A percentile compares a stretch with the other conserved stretches of the same genome.
Conservation (phyloP, 2,329 filamentous ascomycete genomes). For the Paracamarosporium sp. region DNA sequence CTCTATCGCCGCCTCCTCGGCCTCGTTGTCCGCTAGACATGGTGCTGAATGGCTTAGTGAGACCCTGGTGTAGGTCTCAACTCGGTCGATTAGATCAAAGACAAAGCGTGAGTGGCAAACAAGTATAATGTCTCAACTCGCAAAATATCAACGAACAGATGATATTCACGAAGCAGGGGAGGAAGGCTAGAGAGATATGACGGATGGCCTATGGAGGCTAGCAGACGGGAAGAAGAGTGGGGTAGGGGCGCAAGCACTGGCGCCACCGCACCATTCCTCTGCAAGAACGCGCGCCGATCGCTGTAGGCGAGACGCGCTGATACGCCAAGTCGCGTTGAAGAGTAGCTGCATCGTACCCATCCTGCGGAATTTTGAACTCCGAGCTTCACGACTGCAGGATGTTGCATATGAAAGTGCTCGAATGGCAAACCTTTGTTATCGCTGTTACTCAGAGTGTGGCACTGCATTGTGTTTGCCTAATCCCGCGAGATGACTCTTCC, state of each 20-base stretch:
- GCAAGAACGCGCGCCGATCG: neutral
- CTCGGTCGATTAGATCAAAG: neutral
- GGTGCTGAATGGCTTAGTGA: slow-evolving; percentile 1
- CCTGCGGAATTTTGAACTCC: neutral
- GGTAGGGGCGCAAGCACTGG: neutral
- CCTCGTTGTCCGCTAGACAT: neutral
- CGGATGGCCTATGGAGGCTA: neutral
- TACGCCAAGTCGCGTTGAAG: neutral
- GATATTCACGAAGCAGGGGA: neutral
- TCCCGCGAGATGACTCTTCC: too few relatives aligned
- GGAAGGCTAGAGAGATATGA: neutral
- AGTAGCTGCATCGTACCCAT: neutral
- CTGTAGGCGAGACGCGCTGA: neutral
- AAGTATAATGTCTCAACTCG: neutral
- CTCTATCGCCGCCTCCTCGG: slow-evolving; percentile 14
- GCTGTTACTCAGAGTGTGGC: too few relatives aligned
- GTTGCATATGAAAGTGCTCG: too few relatives aligned
- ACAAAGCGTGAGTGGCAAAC: neutral
- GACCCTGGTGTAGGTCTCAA: neutral
- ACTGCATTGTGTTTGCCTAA: too few relatives aligned
- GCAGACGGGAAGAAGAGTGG: neutral
- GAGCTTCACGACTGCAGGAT: neutral
- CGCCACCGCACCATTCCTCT: neutral
- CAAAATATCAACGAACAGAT: neutral
- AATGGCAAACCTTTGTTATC: too few relatives aligned